These are phyloP conservation scores for Penicillium sclerotigenum DNA, from an alignment of 2,329 filamentous ascomycete species.

Conservation along the genomic window DNA sequence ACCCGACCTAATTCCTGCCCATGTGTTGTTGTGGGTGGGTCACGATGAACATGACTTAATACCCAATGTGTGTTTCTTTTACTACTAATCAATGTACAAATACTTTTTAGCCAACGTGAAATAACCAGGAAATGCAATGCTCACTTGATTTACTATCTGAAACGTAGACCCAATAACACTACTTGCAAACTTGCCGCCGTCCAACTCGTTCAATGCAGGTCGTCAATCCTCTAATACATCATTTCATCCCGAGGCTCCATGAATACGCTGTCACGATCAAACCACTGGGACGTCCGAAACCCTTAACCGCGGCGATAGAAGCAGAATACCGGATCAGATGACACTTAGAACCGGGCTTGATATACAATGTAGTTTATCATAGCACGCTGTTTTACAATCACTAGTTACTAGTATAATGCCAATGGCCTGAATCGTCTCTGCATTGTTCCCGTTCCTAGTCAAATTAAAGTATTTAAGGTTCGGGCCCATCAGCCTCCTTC, in stretches of 20 bases:
- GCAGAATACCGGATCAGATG: neutral
- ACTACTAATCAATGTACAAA: neutral
- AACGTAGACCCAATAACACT: neutral
- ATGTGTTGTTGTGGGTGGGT: neutral
- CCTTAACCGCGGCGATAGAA: neutral
- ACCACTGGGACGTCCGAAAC: neutral
- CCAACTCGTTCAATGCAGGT: neutral
- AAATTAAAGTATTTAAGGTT: neutral
- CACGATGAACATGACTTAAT: neutral
- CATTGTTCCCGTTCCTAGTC: neutral
- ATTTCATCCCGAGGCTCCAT: neutral
- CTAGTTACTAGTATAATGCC: neutral
- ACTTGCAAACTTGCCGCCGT: neutral
- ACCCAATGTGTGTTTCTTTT: neutral
- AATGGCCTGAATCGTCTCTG: neutral
- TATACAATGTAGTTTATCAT: neutral
- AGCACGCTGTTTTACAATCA: neutral
- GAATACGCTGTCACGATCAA: neutral
- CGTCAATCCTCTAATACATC: neutral
- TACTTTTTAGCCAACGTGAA: neutral
- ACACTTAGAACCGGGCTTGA: neutral
- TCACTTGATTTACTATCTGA: neutral
- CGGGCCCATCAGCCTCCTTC: neutral
- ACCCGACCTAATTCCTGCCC: neutral
- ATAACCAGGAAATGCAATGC: neutral